phyloP scores from a whole-genome alignment of 495 filamentous ascomycete genomes.

The Penicillium lagena region DNA sequence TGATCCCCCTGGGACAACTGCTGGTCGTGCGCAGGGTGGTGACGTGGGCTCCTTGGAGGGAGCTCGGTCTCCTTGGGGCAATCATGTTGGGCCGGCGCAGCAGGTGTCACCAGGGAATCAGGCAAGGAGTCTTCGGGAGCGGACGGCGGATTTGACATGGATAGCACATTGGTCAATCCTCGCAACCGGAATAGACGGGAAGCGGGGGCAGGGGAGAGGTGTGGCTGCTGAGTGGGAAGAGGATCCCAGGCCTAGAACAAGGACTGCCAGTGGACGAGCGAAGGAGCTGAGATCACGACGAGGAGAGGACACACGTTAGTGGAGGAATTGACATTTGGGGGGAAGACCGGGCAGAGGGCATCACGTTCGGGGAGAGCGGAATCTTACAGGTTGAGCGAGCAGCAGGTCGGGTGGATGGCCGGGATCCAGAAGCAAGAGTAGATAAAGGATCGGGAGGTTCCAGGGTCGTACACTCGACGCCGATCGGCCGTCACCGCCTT shows the following conservation, averaged over 20 bases:
- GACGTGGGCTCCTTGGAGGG: conserved; percentile 35
- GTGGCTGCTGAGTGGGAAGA: conserved; percentile 3
- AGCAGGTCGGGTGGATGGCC: conserved; percentile 5
- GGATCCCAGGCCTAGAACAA: conserved; percentile 9
- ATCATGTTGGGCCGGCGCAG: conserved; percentile 41
- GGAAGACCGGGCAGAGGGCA: conserved; percentile 7
- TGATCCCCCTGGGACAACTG: conserved; percentile 25
- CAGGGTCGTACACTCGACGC: conserved; percentile 8
- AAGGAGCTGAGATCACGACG: conserved; percentile 16
- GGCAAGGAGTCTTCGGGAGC: conserved; percentile 42
- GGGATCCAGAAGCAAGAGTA: conserved; percentile 5
- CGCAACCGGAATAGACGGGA: neutral
- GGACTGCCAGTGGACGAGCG: conserved; percentile 6
- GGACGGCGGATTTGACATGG: conserved; percentile 50
- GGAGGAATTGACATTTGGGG: conserved; percentile 6
- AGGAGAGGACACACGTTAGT: conserved; percentile 13
- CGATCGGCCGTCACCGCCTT: conserved; percentile 23
- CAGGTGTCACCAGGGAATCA: conserved; percentile 46
- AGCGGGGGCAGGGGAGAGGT: conserved; percentile 4
- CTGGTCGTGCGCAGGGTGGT: conserved; percentile 29
- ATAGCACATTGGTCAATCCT: conserved; percentile 46
- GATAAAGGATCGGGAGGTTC: conserved; percentile 12
- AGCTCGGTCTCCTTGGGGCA: conserved; percentile 29
- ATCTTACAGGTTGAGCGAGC: conserved; percentile 28
- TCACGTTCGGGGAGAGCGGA: conserved; percentile 28